Percentiles rank a stretch among this genome's conserved stretches.
Conservation (phyloP, 768 basidiomycete genomes). For the Omphalotus guepiniiformis region DNA sequence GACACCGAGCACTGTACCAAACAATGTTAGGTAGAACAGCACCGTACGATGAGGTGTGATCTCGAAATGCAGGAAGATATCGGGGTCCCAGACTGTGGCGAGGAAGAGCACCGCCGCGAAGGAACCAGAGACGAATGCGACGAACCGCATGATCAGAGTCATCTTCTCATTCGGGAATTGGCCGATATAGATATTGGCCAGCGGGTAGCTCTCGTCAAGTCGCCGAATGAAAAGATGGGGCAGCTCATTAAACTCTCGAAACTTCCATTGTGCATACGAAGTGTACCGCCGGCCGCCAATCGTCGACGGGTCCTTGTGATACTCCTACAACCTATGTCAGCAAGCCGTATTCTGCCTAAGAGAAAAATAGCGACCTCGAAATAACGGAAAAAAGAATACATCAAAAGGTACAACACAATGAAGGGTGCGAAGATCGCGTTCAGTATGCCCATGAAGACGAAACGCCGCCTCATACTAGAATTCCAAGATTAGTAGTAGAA, state of each 20-base stretch:
- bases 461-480: constrained; percentile 72
- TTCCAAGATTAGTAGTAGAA: too few species aligned
- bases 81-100: constrained; percentile 89
- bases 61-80: constrained; percentile 90
- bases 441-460: constrained; percentile 95
- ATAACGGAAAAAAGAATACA: constrained; percentile 99
- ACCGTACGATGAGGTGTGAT: constrained; percentile 91
- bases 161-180: constrained; percentile 97
- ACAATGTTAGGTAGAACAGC: constrained; percentile 87
- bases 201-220: constrained; percentile 83
- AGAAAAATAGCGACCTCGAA: constrained; percentile 66
- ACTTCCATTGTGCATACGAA: constrained; percentile 95
- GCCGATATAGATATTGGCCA: constrained; percentile 92
- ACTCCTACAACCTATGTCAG: constrained; percentile 60
- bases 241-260: constrained; percentile 97
- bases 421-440: constrained; percentile 97
- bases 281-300: constrained; percentile 93
- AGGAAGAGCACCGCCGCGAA: constrained; percentile 94
- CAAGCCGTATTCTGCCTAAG: neutral
- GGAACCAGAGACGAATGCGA: constrained; percentile 94
- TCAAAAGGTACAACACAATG: constrained; percentile 91
- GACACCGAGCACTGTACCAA: constrained; percentile 83
- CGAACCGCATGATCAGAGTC: constrained; percentile 90
- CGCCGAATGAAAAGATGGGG: constrained; percentile 88
- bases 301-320: constrained; percentile 96